These are phyloP conservation scores for Aspergillus quadricinctus DNA, from an alignment of 2,329 filamentous ascomycete species.

Conservation along the genomic window DNA sequence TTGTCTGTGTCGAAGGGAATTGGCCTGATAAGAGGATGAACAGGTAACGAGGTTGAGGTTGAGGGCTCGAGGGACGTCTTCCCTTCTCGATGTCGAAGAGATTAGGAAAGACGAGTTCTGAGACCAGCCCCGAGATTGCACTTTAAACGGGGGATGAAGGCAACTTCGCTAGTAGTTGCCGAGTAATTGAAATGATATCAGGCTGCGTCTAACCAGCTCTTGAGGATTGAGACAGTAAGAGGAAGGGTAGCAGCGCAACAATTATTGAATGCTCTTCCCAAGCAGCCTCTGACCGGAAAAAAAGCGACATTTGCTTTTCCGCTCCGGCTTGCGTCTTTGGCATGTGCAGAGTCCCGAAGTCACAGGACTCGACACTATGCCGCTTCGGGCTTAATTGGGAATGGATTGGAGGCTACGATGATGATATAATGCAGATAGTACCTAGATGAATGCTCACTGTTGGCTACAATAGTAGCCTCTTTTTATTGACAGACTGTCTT, in stretches of 20 bases:
- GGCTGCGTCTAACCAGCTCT: conserved; percentile 23
- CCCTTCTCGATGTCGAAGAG: conserved; percentile 19
- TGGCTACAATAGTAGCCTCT: not conserved
- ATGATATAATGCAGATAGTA: conserved; percentile 14
- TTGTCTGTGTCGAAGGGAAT: conserved; percentile 11
- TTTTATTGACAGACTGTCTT: not conserved
- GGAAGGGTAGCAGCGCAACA: conserved; percentile 9
- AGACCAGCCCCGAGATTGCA: conserved; percentile 26
- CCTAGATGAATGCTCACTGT: not conserved
- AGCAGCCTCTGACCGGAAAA: conserved; percentile 20
- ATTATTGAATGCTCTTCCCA: conserved; percentile 21
- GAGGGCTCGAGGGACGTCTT: conserved; percentile 21
- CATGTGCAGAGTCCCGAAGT: conserved; percentile 21
- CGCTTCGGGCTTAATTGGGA: conserved; percentile 12
- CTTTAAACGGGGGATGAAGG: conserved; percentile 16
- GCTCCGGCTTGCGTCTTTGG: conserved; percentile 24
- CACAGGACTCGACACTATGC: conserved; percentile 2
- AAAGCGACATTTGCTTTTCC: conserved; percentile 29
- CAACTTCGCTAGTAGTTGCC: conserved; percentile 18
- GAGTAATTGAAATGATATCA: conserved; percentile 2
- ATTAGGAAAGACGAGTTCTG: conserved; percentile 21
- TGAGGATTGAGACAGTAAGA: conserved; percentile 1
- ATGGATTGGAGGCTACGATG: conserved; percentile 5
- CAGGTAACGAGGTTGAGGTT: conserved; percentile 10
- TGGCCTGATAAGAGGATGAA: conserved; percentile 4